Evolutionary conservation across 1,139 yeast genomes (phyloP), one percentile per base, ranked within the genome.

Genomic region (Yamadazyma blattariae): DNA sequence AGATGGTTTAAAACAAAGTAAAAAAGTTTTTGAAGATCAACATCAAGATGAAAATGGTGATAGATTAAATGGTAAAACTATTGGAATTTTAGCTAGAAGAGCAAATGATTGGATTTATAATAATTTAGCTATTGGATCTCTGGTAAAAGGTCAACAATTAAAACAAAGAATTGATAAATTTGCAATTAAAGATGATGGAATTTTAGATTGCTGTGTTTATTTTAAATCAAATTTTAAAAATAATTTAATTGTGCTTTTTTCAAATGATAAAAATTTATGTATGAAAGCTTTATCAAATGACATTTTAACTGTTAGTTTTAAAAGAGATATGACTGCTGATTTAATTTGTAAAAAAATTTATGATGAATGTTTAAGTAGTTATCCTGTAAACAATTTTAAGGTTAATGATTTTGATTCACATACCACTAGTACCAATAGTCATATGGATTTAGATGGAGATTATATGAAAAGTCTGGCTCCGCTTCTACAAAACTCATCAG

Each of bases 221-320:
- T 79, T 81, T 41, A 69, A 74, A 42, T 57, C 67, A 16, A 53
- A 54, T 36, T 41, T 56, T 54, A 54, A 69, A 11, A 41, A 52
- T 13, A 63, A 70, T 29, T 61, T 87, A 33, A 82, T 82, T 5
- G 73, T 88, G 5, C 57, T 86, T 22, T 50, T 88, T 35, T 82
- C 96, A 0, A 85, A 89, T 54, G 97, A 90, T 54, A 82, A 81
- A 47, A 89, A 89, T 52, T 64, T 90, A 15, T 87, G 96, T 54
- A 59, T 76, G 42, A 85, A 83, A 54, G 95, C 96, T 0, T 62
- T 89, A 35, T 57, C 81, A 2, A 81, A 87, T 48, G 80, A 69
- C 0, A 54, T 88, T 0, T 61, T 79, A 25, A 87, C 96, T 0
- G 81, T 88, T 0, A 79, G 89, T 3, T 83, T 60, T 48, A 61